Percentiles rank a stretch among this genome's conserved stretches.
phyloP scores from a whole-genome alignment of 805 yeast genomes.

The Candida dajiaensis region DNA sequence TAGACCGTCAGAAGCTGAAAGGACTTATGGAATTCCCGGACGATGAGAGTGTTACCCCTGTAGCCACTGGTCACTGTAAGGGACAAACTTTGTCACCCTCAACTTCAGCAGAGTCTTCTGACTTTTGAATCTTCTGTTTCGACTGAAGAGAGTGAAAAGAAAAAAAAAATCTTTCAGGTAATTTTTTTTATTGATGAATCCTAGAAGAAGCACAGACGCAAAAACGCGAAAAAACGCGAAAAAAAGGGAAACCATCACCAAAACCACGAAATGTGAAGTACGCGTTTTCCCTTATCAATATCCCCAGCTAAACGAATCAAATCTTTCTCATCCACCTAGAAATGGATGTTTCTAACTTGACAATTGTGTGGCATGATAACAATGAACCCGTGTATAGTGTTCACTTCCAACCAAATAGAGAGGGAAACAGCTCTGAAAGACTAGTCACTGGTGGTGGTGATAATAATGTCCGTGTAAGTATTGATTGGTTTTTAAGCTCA shows the following conservation, averaged over 20 bases:
- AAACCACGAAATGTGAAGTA: not conserved
- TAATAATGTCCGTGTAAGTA: slow-evolving; percentile 62
- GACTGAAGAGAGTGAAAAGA: too few species aligned
- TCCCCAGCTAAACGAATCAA: not conserved
- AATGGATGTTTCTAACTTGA: slow-evolving; percentile 40
- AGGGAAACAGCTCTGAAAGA: slow-evolving; percentile 31
- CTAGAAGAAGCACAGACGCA: too few species aligned
- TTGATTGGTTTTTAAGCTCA: slow-evolving; percentile 8
- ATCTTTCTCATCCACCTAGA: not conserved
- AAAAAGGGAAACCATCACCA: not conserved
- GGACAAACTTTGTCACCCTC: not conserved
- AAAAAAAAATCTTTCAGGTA: not conserved
- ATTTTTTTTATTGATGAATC: too few species aligned
- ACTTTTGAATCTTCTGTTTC: too few species aligned
- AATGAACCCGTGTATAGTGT: slow-evolving; percentile 69
- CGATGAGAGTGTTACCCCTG: not conserved
- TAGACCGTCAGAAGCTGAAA: not conserved
- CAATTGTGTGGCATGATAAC: slow-evolving; percentile 72
- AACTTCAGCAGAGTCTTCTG: not conserved
- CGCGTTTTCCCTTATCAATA: not conserved
- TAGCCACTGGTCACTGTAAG: not conserved
- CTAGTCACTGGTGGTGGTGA: slow-evolving; percentile 95
- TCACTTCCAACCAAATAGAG: slow-evolving; percentile 47
- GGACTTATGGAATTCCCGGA: not conserved
- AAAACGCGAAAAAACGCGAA: not conserved